Evolutionary conservation across 441 rosid genomes (phyloP).

Genomic region (Populus tomentosa): DNA sequence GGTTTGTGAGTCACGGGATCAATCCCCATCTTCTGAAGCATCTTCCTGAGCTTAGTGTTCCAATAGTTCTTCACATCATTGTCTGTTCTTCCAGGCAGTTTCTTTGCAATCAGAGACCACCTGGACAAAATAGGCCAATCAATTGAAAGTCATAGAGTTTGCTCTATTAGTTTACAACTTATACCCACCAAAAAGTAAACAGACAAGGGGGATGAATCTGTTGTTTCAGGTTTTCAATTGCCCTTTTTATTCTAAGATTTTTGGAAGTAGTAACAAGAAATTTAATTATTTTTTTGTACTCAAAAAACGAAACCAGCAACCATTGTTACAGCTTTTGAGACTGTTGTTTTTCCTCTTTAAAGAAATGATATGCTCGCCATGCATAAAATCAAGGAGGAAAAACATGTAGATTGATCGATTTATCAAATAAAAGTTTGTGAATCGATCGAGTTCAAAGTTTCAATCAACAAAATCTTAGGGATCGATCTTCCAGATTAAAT

Average conservation of each 20-base stretch:
- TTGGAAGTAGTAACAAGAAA: not conserved
- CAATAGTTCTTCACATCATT: constrained; percentile 89
- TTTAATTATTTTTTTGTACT: too few species aligned
- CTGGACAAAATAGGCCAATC: constrained; percentile 27
- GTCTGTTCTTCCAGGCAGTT: constrained; percentile 92
- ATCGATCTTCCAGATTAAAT: not conserved
- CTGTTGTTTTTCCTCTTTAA: too few species aligned
- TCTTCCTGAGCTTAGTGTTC: constrained; percentile 84
- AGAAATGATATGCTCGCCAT: too few species aligned
- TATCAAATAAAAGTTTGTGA: too few species aligned
- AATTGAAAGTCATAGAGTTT: not conserved
- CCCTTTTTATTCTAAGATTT: not conserved
- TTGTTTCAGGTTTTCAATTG: not conserved
- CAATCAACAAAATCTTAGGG: not conserved
- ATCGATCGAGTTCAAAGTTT: too few species aligned
- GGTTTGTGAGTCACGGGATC: constrained; percentile 89
- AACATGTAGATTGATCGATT: too few species aligned
- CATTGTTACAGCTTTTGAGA: too few species aligned
- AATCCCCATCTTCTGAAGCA: constrained; percentile 73
- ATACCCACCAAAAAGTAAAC: not conserved
- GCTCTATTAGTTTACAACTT: not conserved
- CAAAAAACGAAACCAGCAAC: too few species aligned
- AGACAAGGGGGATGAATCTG: not conserved
- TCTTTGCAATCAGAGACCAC: constrained; percentile 79
- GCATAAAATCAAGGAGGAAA: too few species aligned